phyloP scores from a whole-genome alignment of 768 basidiomycete genomes.

The Phallus indusiatus region DNA sequence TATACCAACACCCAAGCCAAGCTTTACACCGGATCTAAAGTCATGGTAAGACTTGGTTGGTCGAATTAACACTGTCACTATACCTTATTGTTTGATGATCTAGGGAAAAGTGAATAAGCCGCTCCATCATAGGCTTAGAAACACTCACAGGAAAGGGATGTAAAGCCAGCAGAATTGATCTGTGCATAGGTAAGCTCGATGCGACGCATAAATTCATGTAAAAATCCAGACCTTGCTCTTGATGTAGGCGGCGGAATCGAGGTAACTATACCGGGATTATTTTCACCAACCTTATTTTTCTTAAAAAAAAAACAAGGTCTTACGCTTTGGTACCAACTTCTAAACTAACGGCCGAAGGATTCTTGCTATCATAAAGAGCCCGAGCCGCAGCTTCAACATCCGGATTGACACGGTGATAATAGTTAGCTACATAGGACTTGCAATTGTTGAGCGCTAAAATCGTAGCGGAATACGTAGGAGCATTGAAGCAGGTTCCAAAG shows the following conservation, averaged over 20 bases:
- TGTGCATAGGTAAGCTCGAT: neutral
- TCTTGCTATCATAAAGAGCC: constrained; percentile 94
- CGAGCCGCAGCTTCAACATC: constrained; percentile 95
- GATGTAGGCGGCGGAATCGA: constrained; percentile 84
- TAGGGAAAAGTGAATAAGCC: neutral
- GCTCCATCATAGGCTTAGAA: neutral
- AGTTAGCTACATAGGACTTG: constrained; percentile 87
- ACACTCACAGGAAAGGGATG: constrained; percentile 58
- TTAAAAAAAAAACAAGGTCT: constrained; percentile 29
- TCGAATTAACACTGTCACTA: neutral
- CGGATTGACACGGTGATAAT: constrained; percentile 91
- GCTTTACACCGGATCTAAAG: constrained; percentile 75
- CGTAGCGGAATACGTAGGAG: constrained; percentile 92
- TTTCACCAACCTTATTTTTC: neutral
- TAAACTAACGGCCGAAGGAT: constrained; percentile 75
- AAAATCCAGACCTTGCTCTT: constrained; percentile 59
- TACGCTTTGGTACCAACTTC: constrained; percentile 95
- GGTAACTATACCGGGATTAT: constrained; percentile 38
- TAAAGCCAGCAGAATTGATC: constrained; percentile 93
- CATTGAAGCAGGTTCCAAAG: constrained; percentile 88
- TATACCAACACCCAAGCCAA: constrained; percentile 87
- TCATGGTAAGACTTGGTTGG: neutral
- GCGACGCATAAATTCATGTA: neutral
- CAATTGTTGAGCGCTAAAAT: constrained; percentile 92
- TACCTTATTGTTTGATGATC: constrained; percentile 72